Percentiles rank a stretch among this genome's conserved stretches.
Evolutionary conservation across 352 stramenopile species (phyloP).

Genomic region (Globisporangium radiosum): DNA sequence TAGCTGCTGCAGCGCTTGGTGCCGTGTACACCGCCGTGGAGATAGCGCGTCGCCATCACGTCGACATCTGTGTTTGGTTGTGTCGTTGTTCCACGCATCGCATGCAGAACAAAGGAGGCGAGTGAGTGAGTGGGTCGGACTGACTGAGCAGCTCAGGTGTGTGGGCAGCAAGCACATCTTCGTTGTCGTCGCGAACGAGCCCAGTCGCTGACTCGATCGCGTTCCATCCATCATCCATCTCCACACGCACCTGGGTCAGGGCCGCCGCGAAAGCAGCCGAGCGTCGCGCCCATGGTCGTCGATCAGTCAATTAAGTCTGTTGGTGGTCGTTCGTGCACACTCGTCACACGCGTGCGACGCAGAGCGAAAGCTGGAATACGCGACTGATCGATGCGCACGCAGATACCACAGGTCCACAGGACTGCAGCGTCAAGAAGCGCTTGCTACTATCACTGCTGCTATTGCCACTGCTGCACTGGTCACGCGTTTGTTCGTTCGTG

Average conservation of each 20-base stretch:
- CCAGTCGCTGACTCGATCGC: neutral
- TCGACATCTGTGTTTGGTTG: constrained; percentile 8
- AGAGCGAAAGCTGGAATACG: neutral
- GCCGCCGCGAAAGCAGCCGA: constrained; percentile 41
- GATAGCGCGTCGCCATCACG: constrained; percentile 4
- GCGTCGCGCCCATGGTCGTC: constrained; percentile 40
- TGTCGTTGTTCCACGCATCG: too few relatives aligned
- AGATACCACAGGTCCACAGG: too few relatives aligned
- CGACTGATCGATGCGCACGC: neutral
- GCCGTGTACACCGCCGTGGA: constrained; percentile 4
- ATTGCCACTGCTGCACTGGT: too few relatives aligned
- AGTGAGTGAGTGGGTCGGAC: too few relatives aligned
- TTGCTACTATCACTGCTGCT: neutral
- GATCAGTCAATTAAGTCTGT: neutral
- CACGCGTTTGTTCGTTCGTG: too few relatives aligned
- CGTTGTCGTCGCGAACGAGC: too few relatives aligned
- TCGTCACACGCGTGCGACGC: neutral
- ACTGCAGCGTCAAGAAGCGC: neutral
- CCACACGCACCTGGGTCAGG: constrained; percentile 13
- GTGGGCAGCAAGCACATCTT: neutral
- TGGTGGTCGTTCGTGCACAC: neutral
- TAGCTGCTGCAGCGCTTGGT: constrained; percentile 7
- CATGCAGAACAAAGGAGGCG: neutral
- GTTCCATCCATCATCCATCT: neutral
- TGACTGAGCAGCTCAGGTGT: neutral